A percentile compares a stretch with the other conserved stretches of the same genome.
Evolutionary conservation across 208 protist species (phyloP).

Genomic region (Trypanosoma congolense): DNA sequence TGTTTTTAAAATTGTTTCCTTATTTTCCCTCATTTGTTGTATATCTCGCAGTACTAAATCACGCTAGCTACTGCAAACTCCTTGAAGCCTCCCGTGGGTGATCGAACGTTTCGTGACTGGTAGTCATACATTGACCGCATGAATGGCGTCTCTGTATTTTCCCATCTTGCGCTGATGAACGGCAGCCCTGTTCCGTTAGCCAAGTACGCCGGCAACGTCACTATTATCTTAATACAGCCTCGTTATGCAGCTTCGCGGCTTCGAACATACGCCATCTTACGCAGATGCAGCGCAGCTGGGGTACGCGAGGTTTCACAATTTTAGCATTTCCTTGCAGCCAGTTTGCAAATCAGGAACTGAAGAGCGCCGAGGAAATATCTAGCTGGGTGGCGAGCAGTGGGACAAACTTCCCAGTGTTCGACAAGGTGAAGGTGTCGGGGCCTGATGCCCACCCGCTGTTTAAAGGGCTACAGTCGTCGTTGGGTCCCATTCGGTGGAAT

Average conservation of each 20-base stretch:
- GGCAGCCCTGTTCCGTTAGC: conserved; percentile 36
- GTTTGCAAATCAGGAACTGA: conserved; percentile 66
- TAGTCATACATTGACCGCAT: too few species aligned
- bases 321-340: conserved; percentile 60
- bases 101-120: too few species aligned
- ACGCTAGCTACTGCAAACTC: not conserved
- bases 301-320: conserved; percentile 29
- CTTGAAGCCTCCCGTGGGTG: not conserved
- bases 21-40: too few species aligned
- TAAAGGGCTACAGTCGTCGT: conserved; percentile 38
- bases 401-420: conserved; percentile 54
- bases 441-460: conserved; percentile 45
- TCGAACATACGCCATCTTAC: conserved; percentile 48
- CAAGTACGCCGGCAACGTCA: conserved; percentile 39
- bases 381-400: conserved; percentile 23
- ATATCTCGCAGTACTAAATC: too few species aligned
- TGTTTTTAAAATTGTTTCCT: too few species aligned
- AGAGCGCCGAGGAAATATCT: conserved; percentile 32
- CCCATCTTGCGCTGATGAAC: conserved; percentile 23
- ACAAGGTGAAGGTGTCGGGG: conserved; percentile 52
- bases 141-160: conserved; percentile 15
- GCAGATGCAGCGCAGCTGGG: conserved; percentile 32
- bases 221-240: conserved; percentile 62
- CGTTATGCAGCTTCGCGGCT: conserved; percentile 44
- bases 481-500: conserved; percentile 58